Percentiles rank a stretch among this genome's conserved stretches.
Conservation (phyloP, 1,139 yeast genomes). For the Taphrina communis region DNA sequence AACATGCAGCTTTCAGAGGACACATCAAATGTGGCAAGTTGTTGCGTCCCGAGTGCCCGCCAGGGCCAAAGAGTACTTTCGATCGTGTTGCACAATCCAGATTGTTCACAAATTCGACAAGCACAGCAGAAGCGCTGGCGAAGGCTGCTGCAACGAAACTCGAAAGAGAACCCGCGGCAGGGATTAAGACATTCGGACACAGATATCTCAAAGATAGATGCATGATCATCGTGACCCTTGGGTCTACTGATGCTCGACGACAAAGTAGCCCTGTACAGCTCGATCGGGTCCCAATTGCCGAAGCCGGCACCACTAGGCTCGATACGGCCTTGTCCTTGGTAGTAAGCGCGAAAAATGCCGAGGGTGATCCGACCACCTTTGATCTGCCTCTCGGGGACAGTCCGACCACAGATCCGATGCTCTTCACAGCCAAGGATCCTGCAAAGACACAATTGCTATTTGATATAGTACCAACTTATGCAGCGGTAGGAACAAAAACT, state of each 20-base stretch:
- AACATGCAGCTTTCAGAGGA: constrained; percentile 91
- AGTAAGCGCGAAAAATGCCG: constrained; percentile 60
- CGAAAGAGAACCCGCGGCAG: constrained; percentile 42
- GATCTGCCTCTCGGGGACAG: constrained; percentile 86
- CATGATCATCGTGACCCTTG: constrained; percentile 77
- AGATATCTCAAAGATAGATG: constrained; percentile 69
- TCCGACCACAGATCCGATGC: constrained; percentile 78
- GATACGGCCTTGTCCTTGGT: constrained; percentile 86
- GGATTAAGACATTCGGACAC: constrained; percentile 83
- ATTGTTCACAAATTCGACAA: constrained; percentile 22
- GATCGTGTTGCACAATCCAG: constrained; percentile 11
- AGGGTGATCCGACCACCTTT: constrained; percentile 69
- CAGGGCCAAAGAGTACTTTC: constrained; percentile 36
- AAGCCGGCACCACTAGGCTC: constrained; percentile 77
- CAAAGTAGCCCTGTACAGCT: constrained; percentile 67
- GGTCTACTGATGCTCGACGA: constrained; percentile 80
- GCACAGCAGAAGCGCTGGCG: constrained; percentile 17
- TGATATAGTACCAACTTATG: constrained; percentile 93
- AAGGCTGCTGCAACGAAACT: constrained; percentile 19
- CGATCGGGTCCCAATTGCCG: constrained; percentile 73
- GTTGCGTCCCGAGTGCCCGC: constrained; percentile 53
- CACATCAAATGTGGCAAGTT: constrained; percentile 75
- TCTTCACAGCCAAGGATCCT: constrained; percentile 66
- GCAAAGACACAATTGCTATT: constrained; percentile 68
- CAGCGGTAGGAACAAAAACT: constrained; percentile 58